Base-by-base conservation (phyloP, 179 eudicot species). In the Spergularia azorica region DNA sequence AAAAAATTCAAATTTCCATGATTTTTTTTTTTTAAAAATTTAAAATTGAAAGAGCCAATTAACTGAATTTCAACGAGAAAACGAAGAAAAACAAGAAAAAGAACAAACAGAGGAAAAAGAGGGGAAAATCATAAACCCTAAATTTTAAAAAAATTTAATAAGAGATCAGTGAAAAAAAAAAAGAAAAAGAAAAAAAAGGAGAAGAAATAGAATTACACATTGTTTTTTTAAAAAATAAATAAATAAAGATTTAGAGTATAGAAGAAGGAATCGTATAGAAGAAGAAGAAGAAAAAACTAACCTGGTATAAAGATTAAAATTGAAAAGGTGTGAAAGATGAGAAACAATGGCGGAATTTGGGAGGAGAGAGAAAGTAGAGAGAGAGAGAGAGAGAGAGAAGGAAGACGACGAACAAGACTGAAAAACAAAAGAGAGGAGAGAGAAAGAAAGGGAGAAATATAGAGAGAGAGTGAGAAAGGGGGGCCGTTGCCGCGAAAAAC, bases 401-500 rank as follows among this genome's bases (percentile, higher is more conserved):
- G 79, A 63, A 64, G 79, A 80, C 20, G 79, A 80, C 72, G 72
- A 26, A 26, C 32, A 76, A 51, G 68, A 77, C 38, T 54, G 48
- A 21, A 36, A 14, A 13, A 38, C n/a, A 48, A 21, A 75, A 39
- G 54, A 41, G 18, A 15, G 7, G 56, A 71, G 56, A 62, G 56
- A 72, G 63, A 54, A 54, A 67, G 75, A 71, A 70, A 76, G 14
- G n/a, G n/a, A 26, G 32, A 26, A 26, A n/a, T n/a, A n/a, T n/a
- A n/a, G n/a, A n/a, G n/a, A 26, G 32, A 26, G 32, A 26, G 32
- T 51, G 75, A 65, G 43, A 51, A 20, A 57, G 32, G 77, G 32
- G 72, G 76, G 75, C 77, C 82, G 84, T 84, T 79, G 87, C 87
- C 87, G 85, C 84, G 85, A 83, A 81, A 83, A 83, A 81, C 83